Evolutionary conservation across 2,329 filamentous ascomycete genomes (phyloP).

Genomic region (Botrytis squamosa): DNA sequence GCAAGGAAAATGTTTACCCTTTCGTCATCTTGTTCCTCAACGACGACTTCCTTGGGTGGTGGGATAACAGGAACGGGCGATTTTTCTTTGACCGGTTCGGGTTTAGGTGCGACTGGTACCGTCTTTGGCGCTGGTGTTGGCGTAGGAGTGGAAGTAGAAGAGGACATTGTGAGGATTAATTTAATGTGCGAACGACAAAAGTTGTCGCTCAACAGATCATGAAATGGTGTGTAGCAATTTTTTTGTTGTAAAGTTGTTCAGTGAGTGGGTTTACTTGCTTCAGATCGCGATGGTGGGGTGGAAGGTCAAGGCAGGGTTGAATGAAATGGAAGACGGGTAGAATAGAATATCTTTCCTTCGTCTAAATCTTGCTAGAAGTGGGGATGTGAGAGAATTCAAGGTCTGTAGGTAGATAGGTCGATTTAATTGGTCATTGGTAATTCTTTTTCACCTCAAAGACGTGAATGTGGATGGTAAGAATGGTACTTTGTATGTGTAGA

Average conservation of each 20-base stretch:
- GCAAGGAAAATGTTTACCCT: constrained; percentile 17
- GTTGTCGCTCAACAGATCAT: constrained; percentile 7
- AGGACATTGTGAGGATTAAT: constrained; percentile 2
- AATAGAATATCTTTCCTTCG: constrained; percentile 1
- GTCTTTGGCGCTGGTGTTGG: background rate
- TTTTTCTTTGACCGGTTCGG: constrained; percentile 12
- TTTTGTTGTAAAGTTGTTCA: constrained; percentile 15
- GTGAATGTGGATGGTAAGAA: background rate
- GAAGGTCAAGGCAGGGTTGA: constrained; percentile 13
- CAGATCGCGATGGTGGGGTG: constrained; percentile 18
- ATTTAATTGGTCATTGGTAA: background rate
- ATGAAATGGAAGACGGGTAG: background rate
- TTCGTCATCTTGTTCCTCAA: constrained; percentile 23
- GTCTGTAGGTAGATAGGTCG: background rate
- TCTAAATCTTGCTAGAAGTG: background rate
- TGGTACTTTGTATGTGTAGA: too few species aligned
- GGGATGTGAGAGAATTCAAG: background rate
- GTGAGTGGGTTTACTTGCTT: constrained; percentile 10
- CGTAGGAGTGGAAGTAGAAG: background rate
- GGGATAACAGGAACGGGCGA: background rate
- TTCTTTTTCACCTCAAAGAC: background rate
- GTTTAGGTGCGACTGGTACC: background rate
- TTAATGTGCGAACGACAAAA: constrained; percentile 4
- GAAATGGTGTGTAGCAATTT: background rate
- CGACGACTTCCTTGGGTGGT: background rate